Evolutionary conservation across 257 asterid species (phyloP).

Genomic region (Galeopsis tetrahit): DNA sequence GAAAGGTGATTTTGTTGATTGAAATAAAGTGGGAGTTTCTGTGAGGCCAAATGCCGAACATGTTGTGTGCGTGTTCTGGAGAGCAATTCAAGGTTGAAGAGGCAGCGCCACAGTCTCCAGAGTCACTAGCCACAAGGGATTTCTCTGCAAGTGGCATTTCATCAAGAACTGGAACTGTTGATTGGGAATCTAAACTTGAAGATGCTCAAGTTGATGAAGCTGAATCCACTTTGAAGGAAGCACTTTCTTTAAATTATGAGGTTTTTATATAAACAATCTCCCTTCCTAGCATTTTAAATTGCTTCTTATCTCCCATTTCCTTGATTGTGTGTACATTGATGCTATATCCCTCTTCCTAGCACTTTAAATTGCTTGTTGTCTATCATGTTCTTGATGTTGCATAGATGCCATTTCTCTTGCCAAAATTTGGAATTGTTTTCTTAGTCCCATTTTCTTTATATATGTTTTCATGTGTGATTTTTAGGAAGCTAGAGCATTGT

Average conservation of each 20-base stretch:
- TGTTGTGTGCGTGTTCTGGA: slow-evolving; percentile 97
- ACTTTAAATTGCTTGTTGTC: not conserved
- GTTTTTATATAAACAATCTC: slow-evolving; percentile 32
- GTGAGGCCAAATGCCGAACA: slow-evolving; percentile 33
- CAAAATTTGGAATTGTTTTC: not conserved
- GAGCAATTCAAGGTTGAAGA: slow-evolving; percentile 88
- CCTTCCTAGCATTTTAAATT: not conserved
- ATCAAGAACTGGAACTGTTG: slow-evolving; percentile 70
- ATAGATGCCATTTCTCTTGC: not conserved
- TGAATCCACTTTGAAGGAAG: slow-evolving; percentile 94
- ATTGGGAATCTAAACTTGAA: slow-evolving; percentile 81
- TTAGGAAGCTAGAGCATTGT: slow-evolving; percentile 93
- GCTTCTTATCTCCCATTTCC: not conserved
- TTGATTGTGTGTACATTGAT: not conserved
- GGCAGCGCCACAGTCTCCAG: slow-evolving; percentile 77
- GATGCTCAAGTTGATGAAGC: slow-evolving; percentile 98
- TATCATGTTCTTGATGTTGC: slow-evolving; percentile 4
- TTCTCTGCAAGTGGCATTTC: slow-evolving; percentile 90
- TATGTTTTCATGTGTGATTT: slow-evolving; percentile 20
- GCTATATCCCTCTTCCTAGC: not conserved
- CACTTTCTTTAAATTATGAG: slow-evolving; percentile 89
- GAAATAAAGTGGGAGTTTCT: slow-evolving; percentile 28
- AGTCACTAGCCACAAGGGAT: slow-evolving; percentile 93
- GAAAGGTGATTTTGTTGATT: slow-evolving; percentile 34
- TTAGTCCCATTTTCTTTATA: not conserved